A percentile compares a stretch with the other conserved stretches of the same genome.
These are phyloP conservation scores for Logfia minima DNA, from an alignment of 129 eudicot species.

Conservation along the genomic window DNA sequence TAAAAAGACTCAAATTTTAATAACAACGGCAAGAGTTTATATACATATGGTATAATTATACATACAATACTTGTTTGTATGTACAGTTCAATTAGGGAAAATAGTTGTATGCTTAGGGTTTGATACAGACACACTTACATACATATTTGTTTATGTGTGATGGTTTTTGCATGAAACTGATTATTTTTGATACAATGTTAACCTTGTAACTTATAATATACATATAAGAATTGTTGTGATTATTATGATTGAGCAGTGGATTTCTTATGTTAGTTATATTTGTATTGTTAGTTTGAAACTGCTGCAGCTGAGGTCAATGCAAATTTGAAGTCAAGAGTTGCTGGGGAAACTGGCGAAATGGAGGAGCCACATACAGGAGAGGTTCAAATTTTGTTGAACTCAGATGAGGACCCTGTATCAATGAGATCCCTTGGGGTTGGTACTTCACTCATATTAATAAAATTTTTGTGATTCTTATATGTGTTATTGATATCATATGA, in stretches of 20 bases:
- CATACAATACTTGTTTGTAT: background rate
- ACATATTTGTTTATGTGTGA: too few relatives aligned
- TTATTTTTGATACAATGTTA: background rate
- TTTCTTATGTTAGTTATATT: slow-evolving; percentile 10
- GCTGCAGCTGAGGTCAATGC: slow-evolving; percentile 88
- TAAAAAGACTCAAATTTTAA: background rate
- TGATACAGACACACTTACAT: too few relatives aligned
- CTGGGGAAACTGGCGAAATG: slow-evolving; percentile 89
- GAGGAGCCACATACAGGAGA: slow-evolving; percentile 94
- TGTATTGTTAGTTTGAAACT: slow-evolving; percentile 69
- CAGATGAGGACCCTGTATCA: slow-evolving; percentile 81
- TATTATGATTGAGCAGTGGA: background rate
- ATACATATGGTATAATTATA: too few relatives aligned
- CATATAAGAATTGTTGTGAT: background rate
- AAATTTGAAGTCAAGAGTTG: slow-evolving; percentile 78
- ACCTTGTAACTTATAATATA: background rate
- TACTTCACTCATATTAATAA: background rate
- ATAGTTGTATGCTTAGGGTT: background rate
- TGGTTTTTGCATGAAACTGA: background rate
- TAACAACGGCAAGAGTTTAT: background rate
- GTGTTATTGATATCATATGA: background rate
- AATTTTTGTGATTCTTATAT: background rate
- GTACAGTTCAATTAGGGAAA: background rate
- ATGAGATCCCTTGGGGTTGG: slow-evolving; percentile 89
- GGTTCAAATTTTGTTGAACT: slow-evolving; percentile 78